Percentiles rank a stretch among this genome's conserved stretches.
phyloP scores from a whole-genome alignment of 129 eudicot species.

The Daucus carota region DNA sequence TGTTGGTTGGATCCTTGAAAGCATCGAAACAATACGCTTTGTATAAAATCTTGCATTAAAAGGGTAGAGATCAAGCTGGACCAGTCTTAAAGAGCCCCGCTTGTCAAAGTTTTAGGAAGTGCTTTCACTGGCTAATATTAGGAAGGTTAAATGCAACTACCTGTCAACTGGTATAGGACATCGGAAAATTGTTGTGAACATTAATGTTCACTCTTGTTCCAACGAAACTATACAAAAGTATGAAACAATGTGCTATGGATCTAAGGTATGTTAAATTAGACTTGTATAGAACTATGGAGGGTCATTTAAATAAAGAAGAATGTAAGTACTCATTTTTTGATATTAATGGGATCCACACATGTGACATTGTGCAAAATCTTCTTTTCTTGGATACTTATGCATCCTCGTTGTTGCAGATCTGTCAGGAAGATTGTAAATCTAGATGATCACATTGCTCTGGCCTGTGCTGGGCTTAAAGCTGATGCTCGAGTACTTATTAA shows the following conservation, averaged over 20 bases:
- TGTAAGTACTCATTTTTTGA: neutral
- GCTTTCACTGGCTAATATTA: no score
- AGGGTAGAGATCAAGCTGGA: no score
- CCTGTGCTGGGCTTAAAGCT: slow-evolving; percentile 92
- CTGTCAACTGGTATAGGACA: neutral
- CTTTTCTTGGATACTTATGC: neutral
- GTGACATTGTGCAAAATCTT: neutral
- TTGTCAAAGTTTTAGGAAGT: no score
- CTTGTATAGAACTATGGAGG: neutral
- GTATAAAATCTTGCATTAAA: no score
- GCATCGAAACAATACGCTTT: no score
- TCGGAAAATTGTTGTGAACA: neutral
- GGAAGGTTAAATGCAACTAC: neutral
- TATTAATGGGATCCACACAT: no score
- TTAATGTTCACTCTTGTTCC: no score
- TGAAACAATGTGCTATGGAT: no score
- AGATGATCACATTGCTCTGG: slow-evolving; percentile 80
- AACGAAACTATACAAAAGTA: no score
- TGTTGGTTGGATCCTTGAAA: no score
- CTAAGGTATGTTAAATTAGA: no score
- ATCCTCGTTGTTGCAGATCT: slow-evolving; percentile 40
- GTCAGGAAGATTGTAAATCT: slow-evolving; percentile 77
- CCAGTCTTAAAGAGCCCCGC: no score
- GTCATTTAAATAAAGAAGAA: neutral
- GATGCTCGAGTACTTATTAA: slow-evolving; percentile 87